phyloP scores from a whole-genome alignment of 805 yeast species.

The Kodamaea leandrae region DNA sequence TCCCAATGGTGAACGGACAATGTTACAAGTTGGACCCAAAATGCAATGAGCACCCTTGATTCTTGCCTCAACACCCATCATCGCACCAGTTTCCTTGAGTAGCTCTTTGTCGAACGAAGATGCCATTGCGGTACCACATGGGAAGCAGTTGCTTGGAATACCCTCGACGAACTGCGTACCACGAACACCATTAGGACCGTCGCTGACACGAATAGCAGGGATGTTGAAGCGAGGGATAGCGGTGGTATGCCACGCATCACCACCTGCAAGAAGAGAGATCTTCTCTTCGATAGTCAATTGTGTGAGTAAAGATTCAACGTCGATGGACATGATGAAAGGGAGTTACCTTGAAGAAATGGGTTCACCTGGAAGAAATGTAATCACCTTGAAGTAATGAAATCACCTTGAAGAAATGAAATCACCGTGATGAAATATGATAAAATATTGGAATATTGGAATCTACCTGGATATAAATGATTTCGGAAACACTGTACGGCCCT shows the following conservation, averaged over 20 bases:
- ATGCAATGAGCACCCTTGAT: conserved; percentile 52
- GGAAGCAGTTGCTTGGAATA: conserved; percentile 56
- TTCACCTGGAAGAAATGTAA: background rate
- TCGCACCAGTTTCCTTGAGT: conserved; percentile 46
- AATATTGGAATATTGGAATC: no score
- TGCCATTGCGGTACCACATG: conserved; percentile 60
- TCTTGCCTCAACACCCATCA: conserved; percentile 55
- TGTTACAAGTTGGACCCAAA: conserved; percentile 49
- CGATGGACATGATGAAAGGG: conserved; percentile 8
- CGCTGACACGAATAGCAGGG: conserved; percentile 26
- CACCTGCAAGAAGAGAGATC: conserved; percentile 36
- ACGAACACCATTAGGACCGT: conserved; percentile 66
- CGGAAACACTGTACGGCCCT: no score
- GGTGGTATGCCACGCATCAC: conserved; percentile 17
- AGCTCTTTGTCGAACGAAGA: conserved; percentile 54
- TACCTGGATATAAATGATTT: no score
- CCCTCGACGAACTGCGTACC: conserved; percentile 55
- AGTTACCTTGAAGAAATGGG: background rate
- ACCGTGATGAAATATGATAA: no score
- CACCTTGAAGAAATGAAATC: no score
- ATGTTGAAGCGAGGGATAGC: conserved; percentile 17
- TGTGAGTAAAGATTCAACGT: conserved; percentile 28
- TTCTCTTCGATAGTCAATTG: conserved; percentile 36
- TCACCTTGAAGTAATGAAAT: no score
- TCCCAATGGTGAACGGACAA: conserved; percentile 56